Percentiles rank a stretch among this genome's conserved stretches.
phyloP scores from a whole-genome alignment of 2,329 filamentous ascomycete genomes.

The Verticillium dahliae region DNA sequence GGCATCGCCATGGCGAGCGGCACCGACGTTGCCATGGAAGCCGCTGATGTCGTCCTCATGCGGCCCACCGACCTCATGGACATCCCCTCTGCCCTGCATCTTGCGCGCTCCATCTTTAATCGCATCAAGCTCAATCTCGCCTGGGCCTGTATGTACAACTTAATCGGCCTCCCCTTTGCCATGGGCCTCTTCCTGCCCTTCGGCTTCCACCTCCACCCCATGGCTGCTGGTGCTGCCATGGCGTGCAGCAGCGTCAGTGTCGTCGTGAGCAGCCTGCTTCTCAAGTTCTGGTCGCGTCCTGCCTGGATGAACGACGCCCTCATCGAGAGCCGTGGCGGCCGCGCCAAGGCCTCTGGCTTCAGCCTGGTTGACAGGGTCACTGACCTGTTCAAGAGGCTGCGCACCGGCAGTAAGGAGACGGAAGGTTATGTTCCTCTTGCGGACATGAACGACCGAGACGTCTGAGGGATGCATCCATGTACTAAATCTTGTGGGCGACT shows the following conservation, averaged over 20 bases:
- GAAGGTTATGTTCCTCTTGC: conserved; percentile 55
- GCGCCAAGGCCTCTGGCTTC: conserved; percentile 34
- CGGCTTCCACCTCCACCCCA: conserved; percentile 80
- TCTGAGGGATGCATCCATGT: not conserved
- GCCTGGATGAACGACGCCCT: conserved; percentile 74
- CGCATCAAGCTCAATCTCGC: conserved; percentile 90
- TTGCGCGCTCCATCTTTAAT: conserved; percentile 78
- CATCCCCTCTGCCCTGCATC: conserved; percentile 78
- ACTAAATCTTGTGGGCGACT: not conserved
- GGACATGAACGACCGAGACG: conserved; percentile 34
- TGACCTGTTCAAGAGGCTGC: conserved; percentile 30
- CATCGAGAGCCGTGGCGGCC: conserved; percentile 49
- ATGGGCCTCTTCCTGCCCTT: conserved; percentile 95
- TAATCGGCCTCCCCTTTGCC: conserved; percentile 85
- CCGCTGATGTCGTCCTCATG: conserved; percentile 95
- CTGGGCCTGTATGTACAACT: conserved; percentile 92
- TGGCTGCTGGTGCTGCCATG: conserved; percentile 94
- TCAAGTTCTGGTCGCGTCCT: conserved; percentile 83
- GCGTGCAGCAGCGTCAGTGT: conserved; percentile 85
- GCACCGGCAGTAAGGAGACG: conserved; percentile 32
- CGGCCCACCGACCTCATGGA: conserved; percentile 84
- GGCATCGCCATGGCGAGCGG: conserved; percentile 90
- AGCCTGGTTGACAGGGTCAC: conserved; percentile 34
- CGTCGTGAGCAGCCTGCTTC: conserved; percentile 71
- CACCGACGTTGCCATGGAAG: conserved; percentile 96